phyloP scores from a whole-genome alignment of 768 basidiomycete genomes.

The Tephrocybe sp. region DNA sequence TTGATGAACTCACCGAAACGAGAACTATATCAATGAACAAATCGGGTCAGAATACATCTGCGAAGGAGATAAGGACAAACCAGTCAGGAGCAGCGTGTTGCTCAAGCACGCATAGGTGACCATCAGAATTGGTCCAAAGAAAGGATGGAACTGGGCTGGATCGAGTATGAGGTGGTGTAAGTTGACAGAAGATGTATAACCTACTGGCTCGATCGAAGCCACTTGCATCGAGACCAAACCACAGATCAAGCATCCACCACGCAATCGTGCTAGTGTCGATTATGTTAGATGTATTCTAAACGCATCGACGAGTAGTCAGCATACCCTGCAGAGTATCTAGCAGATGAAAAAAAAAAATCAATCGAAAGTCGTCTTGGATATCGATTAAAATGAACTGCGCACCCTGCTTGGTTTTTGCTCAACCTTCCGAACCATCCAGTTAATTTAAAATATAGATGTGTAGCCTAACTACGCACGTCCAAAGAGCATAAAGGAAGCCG shows the following conservation, averaged over 20 bases:
- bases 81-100: slow-evolving; percentile 89
- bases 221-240: slow-evolving; percentile 93
- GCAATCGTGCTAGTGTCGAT: slow-evolving; percentile 47
- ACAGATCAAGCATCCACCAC: slow-evolving; percentile 95
- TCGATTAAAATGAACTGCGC: slow-evolving; percentile 14
- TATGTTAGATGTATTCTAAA: background rate
- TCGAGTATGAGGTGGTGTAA: background rate
- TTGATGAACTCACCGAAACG: slow-evolving; percentile 59
- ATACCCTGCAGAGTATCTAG: slow-evolving; percentile 32
- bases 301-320: background rate
- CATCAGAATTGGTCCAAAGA: slow-evolving; percentile 93
- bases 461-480: slow-evolving; percentile 65
- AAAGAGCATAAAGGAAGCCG: slow-evolving; percentile 91
- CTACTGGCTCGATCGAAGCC: slow-evolving; percentile 83
- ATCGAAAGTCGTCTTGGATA: background rate
- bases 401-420: slow-evolving; percentile 62
- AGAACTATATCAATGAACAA: slow-evolving; percentile 47
- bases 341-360: background rate
- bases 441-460: background rate
- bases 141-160: slow-evolving; percentile 71
- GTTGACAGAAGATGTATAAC: slow-evolving; percentile 25
- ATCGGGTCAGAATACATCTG: background rate
- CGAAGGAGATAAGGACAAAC: slow-evolving; percentile 31
- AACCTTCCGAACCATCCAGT: slow-evolving; percentile 44
- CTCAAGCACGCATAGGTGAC: slow-evolving; percentile 89